Conservation (phyloP, 805 yeast species). For the Ogataea siamensis region DNA sequence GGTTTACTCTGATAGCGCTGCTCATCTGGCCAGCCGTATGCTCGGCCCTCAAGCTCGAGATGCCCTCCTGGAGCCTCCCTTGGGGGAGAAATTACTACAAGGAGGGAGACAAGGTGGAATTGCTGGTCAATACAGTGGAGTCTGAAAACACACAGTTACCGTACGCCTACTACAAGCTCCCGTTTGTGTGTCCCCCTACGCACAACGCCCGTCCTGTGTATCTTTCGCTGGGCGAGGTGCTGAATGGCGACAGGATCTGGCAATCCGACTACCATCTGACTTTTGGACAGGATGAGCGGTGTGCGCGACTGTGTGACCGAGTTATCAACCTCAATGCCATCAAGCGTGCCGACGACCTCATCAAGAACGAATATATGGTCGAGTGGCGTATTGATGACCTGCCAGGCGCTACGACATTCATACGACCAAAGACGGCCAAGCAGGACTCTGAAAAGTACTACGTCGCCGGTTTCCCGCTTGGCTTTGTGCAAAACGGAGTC, state of each 20-base stretch:
- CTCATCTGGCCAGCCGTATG: constrained; percentile 5
- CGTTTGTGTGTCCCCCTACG: constrained; percentile 75
- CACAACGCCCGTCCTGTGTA: constrained; percentile 55
- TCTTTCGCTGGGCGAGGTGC: constrained; percentile 70
- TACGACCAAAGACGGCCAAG: constrained; percentile 51
- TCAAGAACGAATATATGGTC: constrained; percentile 68
- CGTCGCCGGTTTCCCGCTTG: constrained; percentile 84
- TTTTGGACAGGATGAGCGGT: constrained; percentile 64
- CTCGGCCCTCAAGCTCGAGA: constrained; percentile 12
- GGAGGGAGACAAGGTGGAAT: constrained; percentile 60
- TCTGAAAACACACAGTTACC: constrained; percentile 78
- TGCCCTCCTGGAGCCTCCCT: constrained; percentile 19
- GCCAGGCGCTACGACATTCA: constrained; percentile 86
- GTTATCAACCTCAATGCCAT: constrained; percentile 42
- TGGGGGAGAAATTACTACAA: constrained; percentile 40
- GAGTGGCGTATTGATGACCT: constrained; percentile 83
- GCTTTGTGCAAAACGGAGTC: constrained; percentile 60
- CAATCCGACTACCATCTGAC: constrained; percentile 64
- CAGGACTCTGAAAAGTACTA: constrained; percentile 56
- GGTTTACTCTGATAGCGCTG: constrained; percentile 6
- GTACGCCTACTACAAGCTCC: constrained; percentile 70
- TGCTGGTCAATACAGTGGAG: constrained; percentile 74
- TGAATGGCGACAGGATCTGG: constrained; percentile 80
- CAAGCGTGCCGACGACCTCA: constrained; percentile 55
- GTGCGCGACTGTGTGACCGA: constrained; percentile 67